Evolutionary conservation across 495 filamentous ascomycete genomes (phyloP).

Genomic region (Trichoderma erinaceum): DNA sequence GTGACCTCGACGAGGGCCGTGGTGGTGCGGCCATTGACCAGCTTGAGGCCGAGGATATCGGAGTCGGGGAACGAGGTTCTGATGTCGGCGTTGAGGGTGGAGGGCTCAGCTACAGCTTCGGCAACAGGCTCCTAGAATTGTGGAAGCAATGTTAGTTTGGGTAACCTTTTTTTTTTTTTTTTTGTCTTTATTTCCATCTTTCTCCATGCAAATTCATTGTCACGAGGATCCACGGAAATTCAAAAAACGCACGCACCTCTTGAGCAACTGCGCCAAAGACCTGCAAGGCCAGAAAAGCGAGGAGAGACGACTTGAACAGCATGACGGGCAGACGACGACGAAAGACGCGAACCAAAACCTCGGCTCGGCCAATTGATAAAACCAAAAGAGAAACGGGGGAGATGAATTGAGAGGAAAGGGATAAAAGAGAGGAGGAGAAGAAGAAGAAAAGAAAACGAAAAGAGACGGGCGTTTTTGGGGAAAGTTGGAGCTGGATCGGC

Average conservation of each 20-base stretch:
- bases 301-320: slow-evolving; percentile 13
- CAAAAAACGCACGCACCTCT: neutral
- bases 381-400: neutral
- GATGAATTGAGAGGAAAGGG: neutral
- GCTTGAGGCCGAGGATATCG: slow-evolving; percentile 91
- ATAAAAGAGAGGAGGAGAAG: neutral
- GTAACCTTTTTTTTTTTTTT: neutral
- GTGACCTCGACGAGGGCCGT: slow-evolving; percentile 70
- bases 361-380: slow-evolving; percentile 2
- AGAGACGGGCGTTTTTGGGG: neutral
- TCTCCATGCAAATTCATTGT: too few species aligned
- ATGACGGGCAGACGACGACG: slow-evolving; percentile 4
- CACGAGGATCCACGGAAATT: too few species aligned
- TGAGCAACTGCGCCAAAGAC: slow-evolving; percentile 11
- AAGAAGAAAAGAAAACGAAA: neutral
- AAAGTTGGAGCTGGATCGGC: neutral
- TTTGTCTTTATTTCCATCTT: too few species aligned
- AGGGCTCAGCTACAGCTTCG: neutral
- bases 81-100: slow-evolving; percentile 59
- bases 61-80: slow-evolving; percentile 75
- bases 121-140: neutral
- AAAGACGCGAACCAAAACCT: neutral
- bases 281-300: slow-evolving; percentile 16
- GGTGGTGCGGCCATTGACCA: slow-evolving; percentile 88
- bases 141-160: neutral